Base-by-base conservation (phyloP, 129 eudicot species). In the Escallonia herrerae region DNA sequence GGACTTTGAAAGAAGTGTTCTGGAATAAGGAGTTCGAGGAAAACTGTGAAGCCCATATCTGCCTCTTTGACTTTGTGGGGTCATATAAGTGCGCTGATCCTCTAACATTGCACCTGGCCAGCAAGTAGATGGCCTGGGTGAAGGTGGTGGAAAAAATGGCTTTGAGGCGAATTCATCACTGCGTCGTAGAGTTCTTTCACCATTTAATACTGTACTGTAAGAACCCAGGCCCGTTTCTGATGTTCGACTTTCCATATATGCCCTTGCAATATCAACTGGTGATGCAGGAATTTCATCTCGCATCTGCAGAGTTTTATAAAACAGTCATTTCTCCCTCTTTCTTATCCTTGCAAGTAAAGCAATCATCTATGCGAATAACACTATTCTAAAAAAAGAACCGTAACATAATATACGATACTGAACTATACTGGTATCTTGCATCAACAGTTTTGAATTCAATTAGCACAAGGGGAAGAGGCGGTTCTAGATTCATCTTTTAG, bases 201-300 rank as follows among this genome's bases (percentile, higher is more conserved):
- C 71, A 56, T 77, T 81, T 10, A 77, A 64, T 11, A 40, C 61
- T 12, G 43, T 64, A 63, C 56, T 72, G 58, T 58, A 63, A 65
- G 86, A 76, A 73, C 79, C 81, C 51, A 66, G 71, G 64, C 91
- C 87, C 65, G 46, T 43, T 53, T 81, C 96, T 40, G 89, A 68
- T 22, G 76, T 63, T 46, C 91, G 90, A 46, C 72, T 71, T 72
- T 95, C 89, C 98, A 91, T 91, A 66, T 85, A 91, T 64, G 98
- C 95, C 72, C 83, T 85, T 55, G 98, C 98, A 70, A 91, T 67
- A 76, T 91, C 98, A 52, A 88, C 70, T 40, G 97, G 97, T 60
- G 97, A 91, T 49, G 96, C 90, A 76, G 65, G 77, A 63, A 83
- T 82, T 60, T 74, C 87, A 68, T 79, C 87, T 55, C 55, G 75